Evolutionary conservation across 164 flowering plant genomes (phyloP).

Genomic region (Vitis amurensis): DNA sequence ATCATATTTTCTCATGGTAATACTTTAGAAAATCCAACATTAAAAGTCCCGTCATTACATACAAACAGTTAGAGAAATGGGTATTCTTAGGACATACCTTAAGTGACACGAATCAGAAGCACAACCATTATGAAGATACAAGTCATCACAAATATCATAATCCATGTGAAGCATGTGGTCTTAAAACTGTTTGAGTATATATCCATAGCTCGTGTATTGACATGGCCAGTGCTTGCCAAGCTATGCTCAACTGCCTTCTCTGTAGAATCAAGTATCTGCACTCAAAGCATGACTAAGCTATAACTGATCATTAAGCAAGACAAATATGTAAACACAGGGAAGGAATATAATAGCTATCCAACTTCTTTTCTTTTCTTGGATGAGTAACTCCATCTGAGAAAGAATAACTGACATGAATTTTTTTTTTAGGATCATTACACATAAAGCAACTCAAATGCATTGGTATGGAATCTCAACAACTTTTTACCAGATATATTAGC

Average conservation of each 20-base stretch:
- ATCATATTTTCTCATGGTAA: too few relatives aligned
- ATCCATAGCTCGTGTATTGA: constrained; percentile 57
- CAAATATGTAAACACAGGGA: neutral
- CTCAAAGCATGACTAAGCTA: constrained; percentile 3
- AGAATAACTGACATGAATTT: neutral
- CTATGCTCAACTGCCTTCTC: constrained; percentile 94
- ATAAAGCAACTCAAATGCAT: too few relatives aligned
- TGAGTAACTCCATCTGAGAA: neutral
- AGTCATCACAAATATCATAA: constrained; percentile 67
- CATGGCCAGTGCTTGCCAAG: constrained; percentile 84
- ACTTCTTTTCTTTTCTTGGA: too few relatives aligned
- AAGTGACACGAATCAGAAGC: constrained; percentile 87
- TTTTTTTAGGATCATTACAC: neutral
- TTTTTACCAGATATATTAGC: too few relatives aligned
- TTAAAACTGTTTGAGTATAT: constrained; percentile 65
- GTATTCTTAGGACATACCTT: neutral
- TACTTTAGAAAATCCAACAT: neutral
- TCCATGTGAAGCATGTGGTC: constrained; percentile 89
- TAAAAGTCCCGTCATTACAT: too few relatives aligned
- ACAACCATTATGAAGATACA: constrained; percentile 86
- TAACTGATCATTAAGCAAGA: neutral
- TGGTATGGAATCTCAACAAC: too few relatives aligned
- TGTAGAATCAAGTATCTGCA: constrained; percentile 91
- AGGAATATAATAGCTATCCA: neutral
- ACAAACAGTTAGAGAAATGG: too few relatives aligned